Conservation (phyloP, 2,329 filamentous ascomycete species). For the Penicillium olsonii region DNA sequence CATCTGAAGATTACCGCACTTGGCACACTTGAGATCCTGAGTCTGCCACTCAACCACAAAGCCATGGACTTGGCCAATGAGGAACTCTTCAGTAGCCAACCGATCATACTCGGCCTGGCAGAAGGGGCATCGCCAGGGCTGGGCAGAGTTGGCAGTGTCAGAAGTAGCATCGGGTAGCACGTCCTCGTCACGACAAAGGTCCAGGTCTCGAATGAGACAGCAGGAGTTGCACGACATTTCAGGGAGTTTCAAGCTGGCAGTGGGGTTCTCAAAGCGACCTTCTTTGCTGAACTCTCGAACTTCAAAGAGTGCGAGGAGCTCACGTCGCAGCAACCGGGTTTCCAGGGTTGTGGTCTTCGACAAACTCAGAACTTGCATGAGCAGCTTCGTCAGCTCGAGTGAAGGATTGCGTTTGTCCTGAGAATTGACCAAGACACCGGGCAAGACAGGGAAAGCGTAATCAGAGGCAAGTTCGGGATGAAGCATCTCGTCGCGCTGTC, state of each 20-base stretch:
- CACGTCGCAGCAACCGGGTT: constrained; percentile 82
- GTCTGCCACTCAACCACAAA: constrained; percentile 78
- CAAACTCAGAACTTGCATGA: constrained; percentile 89
- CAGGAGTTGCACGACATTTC: constrained; percentile 88
- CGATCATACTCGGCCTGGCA: constrained; percentile 76
- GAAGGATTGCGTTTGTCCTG: constrained; percentile 68
- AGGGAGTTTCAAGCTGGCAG: constrained; percentile 68
- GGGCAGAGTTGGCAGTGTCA: constrained; percentile 35
- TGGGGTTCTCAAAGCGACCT: constrained; percentile 85
- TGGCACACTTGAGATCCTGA: constrained; percentile 86
- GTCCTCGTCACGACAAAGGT: constrained; percentile 87
- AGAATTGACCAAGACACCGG: constrained; percentile 46
- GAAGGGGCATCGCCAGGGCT: constrained; percentile 72
- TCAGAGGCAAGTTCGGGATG: constrained; percentile 86
- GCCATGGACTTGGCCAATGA: constrained; percentile 75
- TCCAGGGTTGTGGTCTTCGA: constrained; percentile 90
- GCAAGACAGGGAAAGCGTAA: constrained; percentile 80
- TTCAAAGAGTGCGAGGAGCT: constrained; percentile 86
- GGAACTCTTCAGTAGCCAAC: constrained; percentile 78
- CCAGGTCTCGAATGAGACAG: constrained; percentile 83
- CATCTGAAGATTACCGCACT: constrained; percentile 65
- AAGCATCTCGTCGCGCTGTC: constrained; percentile 84
- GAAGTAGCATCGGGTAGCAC: constrained; percentile 60
- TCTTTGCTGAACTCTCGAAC: constrained; percentile 90
- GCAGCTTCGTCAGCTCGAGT: constrained; percentile 85